Conservation (phyloP, 2,329 filamentous ascomycete species). For the Rhexocercosporidium sp. region DNA sequence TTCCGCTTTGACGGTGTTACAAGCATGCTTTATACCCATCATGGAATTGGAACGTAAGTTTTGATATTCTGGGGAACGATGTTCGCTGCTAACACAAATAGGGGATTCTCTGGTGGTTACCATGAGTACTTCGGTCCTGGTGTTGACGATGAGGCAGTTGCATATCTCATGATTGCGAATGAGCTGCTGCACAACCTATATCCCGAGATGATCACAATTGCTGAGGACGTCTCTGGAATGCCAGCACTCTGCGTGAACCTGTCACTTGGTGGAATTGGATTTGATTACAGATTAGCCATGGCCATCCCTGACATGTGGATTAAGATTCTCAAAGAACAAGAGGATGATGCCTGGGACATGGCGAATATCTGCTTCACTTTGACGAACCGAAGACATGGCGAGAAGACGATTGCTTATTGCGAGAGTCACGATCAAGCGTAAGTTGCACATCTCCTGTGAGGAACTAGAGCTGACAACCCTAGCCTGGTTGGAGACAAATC, state of each 20-base stretch:
- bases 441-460: conserved; percentile 44
- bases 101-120: conserved; percentile 95
- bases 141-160: conserved; percentile 92
- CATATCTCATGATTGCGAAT: conserved; percentile 95
- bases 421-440: conserved; percentile 98
- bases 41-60: conserved; percentile 93
- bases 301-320: conserved; percentile 99
- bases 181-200: conserved; percentile 94
- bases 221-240: conserved; percentile 98
- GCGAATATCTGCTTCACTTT: conserved; percentile 83
- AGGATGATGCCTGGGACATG: conserved; percentile 89
- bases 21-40: conserved; percentile 95
- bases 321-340: conserved; percentile 93
- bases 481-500: conserved; percentile 96
- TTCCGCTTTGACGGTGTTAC: conserved; percentile 98
- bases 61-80: neutral
- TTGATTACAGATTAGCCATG: conserved; percentile 98
- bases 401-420: conserved; percentile 98
- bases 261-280: conserved; percentile 87
- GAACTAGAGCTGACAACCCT: conserved; percentile 32
- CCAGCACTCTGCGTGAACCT: conserved; percentile 90
- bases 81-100: conserved; percentile 44
- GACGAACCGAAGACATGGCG: conserved; percentile 90
- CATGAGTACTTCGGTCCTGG: conserved; percentile 93
- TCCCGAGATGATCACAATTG: conserved; percentile 86